Conservation (phyloP, 2,329 filamentous ascomycete genomes). For the Stagonosporopsis cucurbitacearum region DNA sequence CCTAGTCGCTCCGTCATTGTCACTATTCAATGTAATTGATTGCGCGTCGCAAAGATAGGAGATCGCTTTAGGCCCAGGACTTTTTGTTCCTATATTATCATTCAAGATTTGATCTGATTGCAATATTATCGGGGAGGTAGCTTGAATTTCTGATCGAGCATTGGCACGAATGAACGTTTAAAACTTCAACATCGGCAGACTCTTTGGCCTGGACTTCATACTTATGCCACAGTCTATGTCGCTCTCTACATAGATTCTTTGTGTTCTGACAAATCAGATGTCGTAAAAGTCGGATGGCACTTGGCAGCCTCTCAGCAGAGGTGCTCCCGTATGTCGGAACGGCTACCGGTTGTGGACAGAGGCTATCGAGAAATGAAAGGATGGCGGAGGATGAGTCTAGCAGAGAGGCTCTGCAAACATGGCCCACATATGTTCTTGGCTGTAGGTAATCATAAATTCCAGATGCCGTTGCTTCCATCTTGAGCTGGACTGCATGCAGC, state of each 20-base stretch:
- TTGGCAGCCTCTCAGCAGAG: background rate
- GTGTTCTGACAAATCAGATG: background rate
- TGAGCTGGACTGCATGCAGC: background rate
- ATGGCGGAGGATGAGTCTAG: background rate
- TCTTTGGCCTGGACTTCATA: no score
- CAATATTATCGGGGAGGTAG: no score
- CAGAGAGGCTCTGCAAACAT: background rate
- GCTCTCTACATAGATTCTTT: background rate
- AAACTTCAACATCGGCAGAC: no score
- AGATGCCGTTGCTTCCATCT: background rate
- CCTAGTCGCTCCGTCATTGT: no score
- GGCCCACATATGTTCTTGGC: conserved; percentile 12
- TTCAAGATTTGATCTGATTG: no score
- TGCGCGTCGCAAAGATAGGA: no score
- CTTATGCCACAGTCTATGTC: background rate
- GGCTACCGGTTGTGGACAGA: background rate
- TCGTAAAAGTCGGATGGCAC: no score
- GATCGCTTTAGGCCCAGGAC: no score
- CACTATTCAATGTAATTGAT: no score
- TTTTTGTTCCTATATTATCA: no score
- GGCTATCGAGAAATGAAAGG: background rate
- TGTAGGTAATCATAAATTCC: background rate
- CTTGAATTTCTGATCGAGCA: no score
- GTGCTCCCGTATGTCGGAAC: background rate
- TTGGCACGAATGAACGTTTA: no score